Evolutionary conservation across 1,284 basidiomycete genomes (phyloP).

Genomic region (Rhizopogon parksii): DNA sequence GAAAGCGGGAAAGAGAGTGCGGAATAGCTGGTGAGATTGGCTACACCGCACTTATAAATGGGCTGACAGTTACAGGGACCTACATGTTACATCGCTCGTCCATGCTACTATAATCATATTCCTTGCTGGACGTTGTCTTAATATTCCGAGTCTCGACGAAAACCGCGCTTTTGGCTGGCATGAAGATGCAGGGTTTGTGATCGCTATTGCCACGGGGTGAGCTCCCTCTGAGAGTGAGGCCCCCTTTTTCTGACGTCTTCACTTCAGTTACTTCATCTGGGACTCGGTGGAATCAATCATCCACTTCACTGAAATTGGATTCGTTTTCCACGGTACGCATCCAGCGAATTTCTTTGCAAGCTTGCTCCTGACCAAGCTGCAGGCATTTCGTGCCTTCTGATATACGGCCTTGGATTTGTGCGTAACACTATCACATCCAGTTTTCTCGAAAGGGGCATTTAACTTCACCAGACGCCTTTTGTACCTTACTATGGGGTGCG

Average conservation of each 20-base stretch:
- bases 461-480: slow-evolving; percentile 53
- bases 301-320: slow-evolving; percentile 46
- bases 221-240: slow-evolving; percentile 13
- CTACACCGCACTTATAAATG: background rate
- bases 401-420: slow-evolving; percentile 58
- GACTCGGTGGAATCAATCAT: slow-evolving; percentile 42
- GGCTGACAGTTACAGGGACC: slow-evolving; percentile 32
- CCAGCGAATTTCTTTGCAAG: background rate
- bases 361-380: slow-evolving; percentile 3
- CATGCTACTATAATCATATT: slow-evolving; percentile 40
- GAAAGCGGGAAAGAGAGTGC: slow-evolving; percentile 34
- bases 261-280: slow-evolving; percentile 46
- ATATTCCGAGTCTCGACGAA: slow-evolving; percentile 29
- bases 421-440: slow-evolving; percentile 21
- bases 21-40: slow-evolving; percentile 47
- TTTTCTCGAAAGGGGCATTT: background rate
- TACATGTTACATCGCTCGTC: slow-evolving; percentile 47
- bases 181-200: slow-evolving; percentile 30
- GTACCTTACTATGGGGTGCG: slow-evolving; percentile 64
- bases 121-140: slow-evolving; percentile 35
- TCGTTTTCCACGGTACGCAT: slow-evolving; percentile 56
- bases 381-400: slow-evolving; percentile 52
- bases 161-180: slow-evolving; percentile 48
- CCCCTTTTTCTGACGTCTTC: background rate
- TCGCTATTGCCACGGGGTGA: slow-evolving; percentile 43